Conservation (phyloP, 495 filamentous ascomycete species). For the Xylaria castorea region DNA sequence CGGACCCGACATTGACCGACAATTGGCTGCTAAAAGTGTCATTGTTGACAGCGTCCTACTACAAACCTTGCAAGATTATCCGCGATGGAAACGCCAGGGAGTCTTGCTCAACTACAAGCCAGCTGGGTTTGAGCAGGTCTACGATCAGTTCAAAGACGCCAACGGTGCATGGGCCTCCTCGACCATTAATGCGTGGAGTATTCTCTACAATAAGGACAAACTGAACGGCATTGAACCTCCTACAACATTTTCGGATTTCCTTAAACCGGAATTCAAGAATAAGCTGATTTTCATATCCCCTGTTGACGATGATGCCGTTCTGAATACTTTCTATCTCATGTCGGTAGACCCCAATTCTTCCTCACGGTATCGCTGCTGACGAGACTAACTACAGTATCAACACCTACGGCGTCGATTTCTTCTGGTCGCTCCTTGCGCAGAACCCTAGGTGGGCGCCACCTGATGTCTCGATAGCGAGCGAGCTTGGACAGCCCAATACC, state of each 20-base stretch:
- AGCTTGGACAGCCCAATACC: background rate
- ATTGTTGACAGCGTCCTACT: background rate
- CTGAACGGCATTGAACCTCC: background rate
- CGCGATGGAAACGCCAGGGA: background rate
- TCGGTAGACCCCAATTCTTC: background rate
- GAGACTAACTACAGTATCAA: background rate
- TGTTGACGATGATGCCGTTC: background rate
- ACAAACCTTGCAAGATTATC: background rate
- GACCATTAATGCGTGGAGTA: background rate
- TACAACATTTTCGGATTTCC: background rate
- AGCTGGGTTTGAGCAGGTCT: background rate
- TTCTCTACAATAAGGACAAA: constrained; percentile 7
- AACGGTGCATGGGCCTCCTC: background rate
- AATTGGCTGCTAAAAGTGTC: background rate
- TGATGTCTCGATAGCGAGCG: background rate
- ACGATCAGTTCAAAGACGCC: background rate
- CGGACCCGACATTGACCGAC: background rate
- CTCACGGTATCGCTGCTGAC: background rate
- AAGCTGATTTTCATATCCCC: background rate
- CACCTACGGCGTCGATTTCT: background rate
- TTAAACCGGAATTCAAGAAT: background rate
- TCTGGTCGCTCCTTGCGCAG: background rate
- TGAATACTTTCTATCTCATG: background rate
- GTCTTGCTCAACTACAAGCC: constrained; percentile 6
- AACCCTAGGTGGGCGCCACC: background rate